These are phyloP conservation scores for Thalassiosira profunda DNA, from an alignment of 108 stramenopile species.

Conservation along the genomic window DNA sequence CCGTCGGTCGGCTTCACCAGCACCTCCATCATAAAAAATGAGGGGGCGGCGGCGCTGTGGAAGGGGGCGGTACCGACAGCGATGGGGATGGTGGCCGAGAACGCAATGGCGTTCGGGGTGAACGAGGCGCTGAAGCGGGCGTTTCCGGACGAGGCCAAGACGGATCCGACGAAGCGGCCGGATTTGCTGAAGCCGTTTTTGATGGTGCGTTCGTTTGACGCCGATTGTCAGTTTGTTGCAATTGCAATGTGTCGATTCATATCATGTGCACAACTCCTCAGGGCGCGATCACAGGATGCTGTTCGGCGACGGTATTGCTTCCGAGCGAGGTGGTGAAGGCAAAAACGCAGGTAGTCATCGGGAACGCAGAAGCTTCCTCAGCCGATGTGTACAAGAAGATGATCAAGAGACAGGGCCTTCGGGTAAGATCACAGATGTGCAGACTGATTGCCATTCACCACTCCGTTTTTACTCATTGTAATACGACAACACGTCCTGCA, in stretches of 20 bases:
- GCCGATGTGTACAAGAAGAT: conserved; percentile 71
- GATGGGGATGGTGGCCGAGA: conserved; percentile 88
- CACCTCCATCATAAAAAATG: conserved; percentile 56
- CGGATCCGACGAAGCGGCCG: conserved; percentile 51
- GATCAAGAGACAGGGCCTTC: conserved; percentile 64
- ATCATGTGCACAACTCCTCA: too few species aligned
- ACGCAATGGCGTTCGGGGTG: conserved; percentile 93
- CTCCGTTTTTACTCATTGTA: neutral
- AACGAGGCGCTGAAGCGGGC: conserved; percentile 91
- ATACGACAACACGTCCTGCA: conserved; percentile 1
- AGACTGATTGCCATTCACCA: conserved; percentile 4
- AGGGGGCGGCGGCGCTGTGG: conserved; percentile 73
- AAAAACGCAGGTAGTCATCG: conserved; percentile 86
- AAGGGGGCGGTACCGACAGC: conserved; percentile 92
- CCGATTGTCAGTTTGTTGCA: too few species aligned
- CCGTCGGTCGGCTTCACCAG: conserved; percentile 53
- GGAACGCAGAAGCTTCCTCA: conserved; percentile 50
- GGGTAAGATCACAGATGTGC: conserved; percentile 16
- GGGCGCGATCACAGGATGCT: conserved; percentile 87
- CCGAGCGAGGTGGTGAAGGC: conserved; percentile 91
- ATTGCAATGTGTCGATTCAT: too few species aligned
- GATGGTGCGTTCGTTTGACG: too few species aligned
- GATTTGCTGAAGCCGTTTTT: conserved; percentile 81
- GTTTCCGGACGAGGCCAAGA: conserved; percentile 67
- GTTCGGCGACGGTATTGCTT: conserved; percentile 76